Evolutionary conservation across 1,284 basidiomycete species (phyloP).

Genomic region (Ustilago crameri): DNA sequence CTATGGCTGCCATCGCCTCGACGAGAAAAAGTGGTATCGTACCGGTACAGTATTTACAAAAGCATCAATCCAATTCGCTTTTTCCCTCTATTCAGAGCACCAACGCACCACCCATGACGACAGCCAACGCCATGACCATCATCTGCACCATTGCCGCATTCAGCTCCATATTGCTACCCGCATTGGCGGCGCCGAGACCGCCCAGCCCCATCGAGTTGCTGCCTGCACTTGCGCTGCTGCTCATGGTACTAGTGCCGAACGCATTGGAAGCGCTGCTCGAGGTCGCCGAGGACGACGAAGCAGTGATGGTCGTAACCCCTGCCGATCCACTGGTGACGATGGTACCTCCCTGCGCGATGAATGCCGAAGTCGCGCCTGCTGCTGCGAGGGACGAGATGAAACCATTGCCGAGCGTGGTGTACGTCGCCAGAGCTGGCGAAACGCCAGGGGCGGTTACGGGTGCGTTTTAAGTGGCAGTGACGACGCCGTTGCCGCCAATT

Average conservation of each 20-base stretch:
- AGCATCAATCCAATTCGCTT: background rate
- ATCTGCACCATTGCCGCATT: background rate
- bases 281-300: too few relatives aligned
- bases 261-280: too few relatives aligned
- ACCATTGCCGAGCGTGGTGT: constrained; percentile 17
- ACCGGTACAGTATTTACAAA: too few relatives aligned
- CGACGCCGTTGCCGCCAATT: constrained; percentile 12
- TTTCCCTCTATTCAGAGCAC: too few relatives aligned
- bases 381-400: constrained; percentile 33
- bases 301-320: background rate
- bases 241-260: background rate
- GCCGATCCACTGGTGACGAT: constrained; percentile 1
- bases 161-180: background rate
- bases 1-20: background rate
- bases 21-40: background rate
- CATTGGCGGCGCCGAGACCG: constrained; percentile 2
- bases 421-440: constrained; percentile 36
- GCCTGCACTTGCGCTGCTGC: constrained; percentile 3
- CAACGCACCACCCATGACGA: constrained; percentile 12
- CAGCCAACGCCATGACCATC: background rate
- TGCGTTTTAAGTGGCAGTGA: constrained; percentile 31
- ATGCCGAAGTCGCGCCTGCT: constrained; percentile 31
- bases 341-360: constrained; percentile 10
- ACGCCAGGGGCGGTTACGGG: constrained; percentile 33
- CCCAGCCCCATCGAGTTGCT: constrained; percentile 2